phyloP scores from a whole-genome alignment of 257 asterid species.

The Verbena officinalis region DNA sequence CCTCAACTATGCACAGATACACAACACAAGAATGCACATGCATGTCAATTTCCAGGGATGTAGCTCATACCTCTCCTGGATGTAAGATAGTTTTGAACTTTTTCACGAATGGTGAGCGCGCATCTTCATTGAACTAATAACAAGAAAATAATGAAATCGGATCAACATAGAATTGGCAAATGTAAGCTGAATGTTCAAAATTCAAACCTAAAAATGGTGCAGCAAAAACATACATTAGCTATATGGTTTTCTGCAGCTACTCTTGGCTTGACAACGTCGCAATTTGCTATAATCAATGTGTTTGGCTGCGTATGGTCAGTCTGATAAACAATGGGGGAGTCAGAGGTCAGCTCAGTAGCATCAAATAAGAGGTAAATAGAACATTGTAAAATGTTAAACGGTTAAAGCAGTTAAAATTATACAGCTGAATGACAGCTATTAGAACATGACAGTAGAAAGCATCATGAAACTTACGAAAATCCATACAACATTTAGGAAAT shows the following conservation, averaged over 20 bases:
- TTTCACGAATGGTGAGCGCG: slow-evolving; percentile 92
- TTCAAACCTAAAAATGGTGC: neutral
- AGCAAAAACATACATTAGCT: slow-evolving; percentile 61
- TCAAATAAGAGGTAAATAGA: slow-evolving; percentile 8
- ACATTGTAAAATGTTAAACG: neutral
- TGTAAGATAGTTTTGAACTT: slow-evolving; percentile 95
- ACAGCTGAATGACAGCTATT: slow-evolving; percentile 9
- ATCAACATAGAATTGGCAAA: slow-evolving; percentile 17
- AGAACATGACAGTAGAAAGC: slow-evolving; percentile 5
- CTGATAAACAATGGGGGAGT: slow-evolving; percentile 40
- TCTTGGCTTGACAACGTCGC: slow-evolving; percentile 92
- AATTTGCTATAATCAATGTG: slow-evolving; percentile 89
- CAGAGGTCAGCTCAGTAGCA: slow-evolving; percentile 21
- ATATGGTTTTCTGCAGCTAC: slow-evolving; percentile 88
- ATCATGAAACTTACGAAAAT: neutral
- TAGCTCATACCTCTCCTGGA: slow-evolving; percentile 90
- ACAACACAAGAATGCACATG: neutral
- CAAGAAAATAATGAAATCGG: slow-evolving; percentile 29
- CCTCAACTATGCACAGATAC: slow-evolving; percentile 1
- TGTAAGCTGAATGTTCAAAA: neutral
- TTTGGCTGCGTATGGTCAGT: slow-evolving; percentile 94
- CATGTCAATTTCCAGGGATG: slow-evolving; percentile 2
- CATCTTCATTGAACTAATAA: slow-evolving; percentile 90
- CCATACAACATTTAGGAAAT: neutral
- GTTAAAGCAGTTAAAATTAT: slow-evolving; percentile 4